Evolutionary conservation across 2,329 filamentous ascomycete species (phyloP).

Genomic region (Hypoxylon sp.): DNA sequence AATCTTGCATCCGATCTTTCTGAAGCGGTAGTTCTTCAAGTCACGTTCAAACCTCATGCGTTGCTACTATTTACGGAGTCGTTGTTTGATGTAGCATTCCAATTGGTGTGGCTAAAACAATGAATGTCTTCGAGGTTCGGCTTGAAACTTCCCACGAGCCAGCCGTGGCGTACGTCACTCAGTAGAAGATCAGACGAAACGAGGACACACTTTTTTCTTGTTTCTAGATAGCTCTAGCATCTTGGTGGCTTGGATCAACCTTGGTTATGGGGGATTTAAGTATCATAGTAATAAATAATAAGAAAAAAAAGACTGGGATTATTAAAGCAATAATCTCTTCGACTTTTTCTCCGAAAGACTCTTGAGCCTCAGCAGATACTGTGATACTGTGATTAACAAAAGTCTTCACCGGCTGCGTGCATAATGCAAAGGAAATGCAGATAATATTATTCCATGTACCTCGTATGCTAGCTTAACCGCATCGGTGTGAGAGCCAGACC

Average conservation of each 20-base stretch:
- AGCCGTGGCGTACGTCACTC: slow-evolving; percentile 24
- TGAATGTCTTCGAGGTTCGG: slow-evolving; percentile 11
- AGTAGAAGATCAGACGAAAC: slow-evolving; percentile 29
- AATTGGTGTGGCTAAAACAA: slow-evolving; percentile 26
- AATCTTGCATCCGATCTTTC: background rate
- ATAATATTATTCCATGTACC: no score
- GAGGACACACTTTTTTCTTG: slow-evolving; percentile 5
- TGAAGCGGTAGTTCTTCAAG: background rate
- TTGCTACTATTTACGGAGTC: background rate
- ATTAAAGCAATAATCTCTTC: no score
- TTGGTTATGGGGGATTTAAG: background rate
- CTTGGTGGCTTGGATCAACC: no score
- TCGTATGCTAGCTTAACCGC: no score
- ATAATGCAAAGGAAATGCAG: no score
- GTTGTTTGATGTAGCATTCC: slow-evolving; percentile 16
- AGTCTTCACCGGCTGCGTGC: no score
- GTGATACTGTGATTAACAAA: no score
- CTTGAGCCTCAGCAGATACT: slow-evolving; percentile 15
- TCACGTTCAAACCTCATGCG: background rate
- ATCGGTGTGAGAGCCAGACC: background rate
- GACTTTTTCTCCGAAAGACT: no score
- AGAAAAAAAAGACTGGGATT: no score
- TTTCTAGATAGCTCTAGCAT: slow-evolving; percentile 8
- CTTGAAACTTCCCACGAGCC: slow-evolving; percentile 12
- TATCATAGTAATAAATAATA: background rate